A percentile compares a stretch with the other conserved stretches of the same genome.
These are phyloP conservation scores for Coprinellus micaceus DNA, from an alignment of 768 basidiomycete genomes.

Conservation along the genomic window DNA sequence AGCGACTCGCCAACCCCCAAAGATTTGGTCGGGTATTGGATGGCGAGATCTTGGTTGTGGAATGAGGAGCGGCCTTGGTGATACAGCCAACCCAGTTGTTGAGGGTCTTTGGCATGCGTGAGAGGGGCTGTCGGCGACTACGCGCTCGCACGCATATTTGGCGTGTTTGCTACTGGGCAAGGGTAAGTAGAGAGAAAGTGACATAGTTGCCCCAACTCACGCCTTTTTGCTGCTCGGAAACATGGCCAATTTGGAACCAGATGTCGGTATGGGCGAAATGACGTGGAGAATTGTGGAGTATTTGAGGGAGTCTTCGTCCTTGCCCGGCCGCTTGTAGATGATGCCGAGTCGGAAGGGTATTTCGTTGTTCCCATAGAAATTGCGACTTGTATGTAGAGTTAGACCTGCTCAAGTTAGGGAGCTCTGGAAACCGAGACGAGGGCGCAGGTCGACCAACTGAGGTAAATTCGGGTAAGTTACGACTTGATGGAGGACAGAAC, in stretches of 20 bases:
- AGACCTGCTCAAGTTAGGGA: too few relatives aligned
- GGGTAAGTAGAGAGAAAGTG: conserved; percentile 2
- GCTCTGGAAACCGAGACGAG: too few relatives aligned
- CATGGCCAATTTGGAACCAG: conserved; percentile 99
- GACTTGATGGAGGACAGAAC: too few relatives aligned
- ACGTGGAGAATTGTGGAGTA: conserved; percentile 90
- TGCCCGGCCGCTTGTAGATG: conserved; percentile 98
- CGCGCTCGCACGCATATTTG: conserved; percentile 94
- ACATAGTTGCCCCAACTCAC: conserved; percentile 42
- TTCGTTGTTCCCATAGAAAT: conserved; percentile 98
- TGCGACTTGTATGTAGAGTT: conserved; percentile 39
- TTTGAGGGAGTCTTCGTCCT: conserved; percentile 85
- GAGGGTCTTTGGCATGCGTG: conserved; percentile 97
- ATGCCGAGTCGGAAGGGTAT: conserved; percentile 97
- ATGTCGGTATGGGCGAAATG: conserved; percentile 97
- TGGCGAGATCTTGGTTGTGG: conserved; percentile 93
- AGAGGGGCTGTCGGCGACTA: conserved; percentile 81
- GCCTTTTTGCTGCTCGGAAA: conserved; percentile 96
- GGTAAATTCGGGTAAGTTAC: too few relatives aligned
- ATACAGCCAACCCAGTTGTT: conserved; percentile 97
- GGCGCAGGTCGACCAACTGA: too few relatives aligned
- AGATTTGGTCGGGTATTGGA: conserved; percentile 89
- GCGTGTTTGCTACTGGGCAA: conserved; percentile 71
- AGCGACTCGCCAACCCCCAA: conserved; percentile 83
- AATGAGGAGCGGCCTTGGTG: conserved; percentile 96